Percentiles rank a stretch among this genome's conserved stretches.
Evolutionary conservation across 495 filamentous ascomycete genomes (phyloP).

Genomic region (Mycothermus thermophilus): DNA sequence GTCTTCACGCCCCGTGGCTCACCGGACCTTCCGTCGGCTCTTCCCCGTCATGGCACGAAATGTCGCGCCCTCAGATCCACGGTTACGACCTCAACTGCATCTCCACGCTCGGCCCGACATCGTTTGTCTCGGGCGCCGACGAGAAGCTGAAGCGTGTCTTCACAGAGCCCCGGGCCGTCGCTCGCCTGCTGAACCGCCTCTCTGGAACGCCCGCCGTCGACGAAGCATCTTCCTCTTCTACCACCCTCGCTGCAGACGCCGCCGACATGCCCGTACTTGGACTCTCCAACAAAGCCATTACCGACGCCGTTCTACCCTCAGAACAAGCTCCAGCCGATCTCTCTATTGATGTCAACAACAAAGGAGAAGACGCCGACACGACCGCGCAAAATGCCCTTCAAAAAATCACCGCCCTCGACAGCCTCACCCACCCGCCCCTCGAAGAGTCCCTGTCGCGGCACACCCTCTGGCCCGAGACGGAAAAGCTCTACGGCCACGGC

Average conservation of each 20-base stretch:
- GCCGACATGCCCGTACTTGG: constrained; percentile 90
- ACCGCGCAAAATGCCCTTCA: constrained; percentile 27
- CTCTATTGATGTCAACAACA: constrained; percentile 18
- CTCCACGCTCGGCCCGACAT: constrained; percentile 50
- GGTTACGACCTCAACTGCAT: constrained; percentile 97
- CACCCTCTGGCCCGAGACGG: constrained; percentile 88
- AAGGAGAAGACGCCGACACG: constrained; percentile 5
- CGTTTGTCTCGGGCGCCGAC: constrained; percentile 91
- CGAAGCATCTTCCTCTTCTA: no score
- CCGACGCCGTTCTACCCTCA: constrained; percentile 31
- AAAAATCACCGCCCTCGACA: constrained; percentile 31
- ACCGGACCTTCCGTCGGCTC: constrained; percentile 12
- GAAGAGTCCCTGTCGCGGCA: constrained; percentile 83
- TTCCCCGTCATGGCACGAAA: constrained; percentile 72
- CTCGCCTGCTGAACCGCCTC: constrained; percentile 52
- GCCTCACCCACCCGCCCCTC: constrained; percentile 56
- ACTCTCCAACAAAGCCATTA: constrained; percentile 82
- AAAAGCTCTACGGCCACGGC: constrained; percentile 98
- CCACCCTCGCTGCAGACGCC: constrained; percentile 55
- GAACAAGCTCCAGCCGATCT: not conserved
- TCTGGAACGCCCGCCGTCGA: constrained; percentile 38
- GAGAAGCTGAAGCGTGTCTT: constrained; percentile 96
- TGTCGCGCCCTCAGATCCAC: constrained; percentile 91
- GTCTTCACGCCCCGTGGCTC: constrained; percentile 79
- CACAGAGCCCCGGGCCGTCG: constrained; percentile 74